A percentile compares a stretch with the other conserved stretches of the same genome.
These are phyloP conservation scores for Blastomyces percursus DNA, from an alignment of 2,329 filamentous ascomycete species.

Conservation along the genomic window DNA sequence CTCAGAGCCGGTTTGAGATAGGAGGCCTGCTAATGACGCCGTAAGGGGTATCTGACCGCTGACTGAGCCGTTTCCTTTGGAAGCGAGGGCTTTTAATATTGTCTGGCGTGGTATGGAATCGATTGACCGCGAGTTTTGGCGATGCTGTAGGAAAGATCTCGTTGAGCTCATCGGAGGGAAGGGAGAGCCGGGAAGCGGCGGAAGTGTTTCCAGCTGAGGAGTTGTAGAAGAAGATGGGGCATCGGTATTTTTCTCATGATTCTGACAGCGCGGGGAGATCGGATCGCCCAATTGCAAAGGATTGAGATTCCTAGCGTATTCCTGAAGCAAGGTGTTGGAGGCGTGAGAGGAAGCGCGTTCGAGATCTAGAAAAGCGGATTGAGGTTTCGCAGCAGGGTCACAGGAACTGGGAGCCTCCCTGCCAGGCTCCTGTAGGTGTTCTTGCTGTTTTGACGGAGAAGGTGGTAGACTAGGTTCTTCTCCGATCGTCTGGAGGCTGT, in stretches of 20 bases:
- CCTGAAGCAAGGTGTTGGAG: constrained; percentile 27
- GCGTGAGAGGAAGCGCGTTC: constrained; percentile 16
- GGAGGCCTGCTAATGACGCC: constrained; percentile 37
- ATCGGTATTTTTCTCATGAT: constrained; percentile 15
- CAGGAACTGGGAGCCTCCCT: constrained; percentile 15
- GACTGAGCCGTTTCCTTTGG: constrained; percentile 29
- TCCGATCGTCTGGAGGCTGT: constrained; percentile 8
- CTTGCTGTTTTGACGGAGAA: neutral
- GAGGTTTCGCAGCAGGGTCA: constrained; percentile 10
- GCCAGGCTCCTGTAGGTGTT: constrained; percentile 1
- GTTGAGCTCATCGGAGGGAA: constrained; percentile 27
- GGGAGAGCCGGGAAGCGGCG: neutral
- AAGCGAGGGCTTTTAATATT: constrained; percentile 70
- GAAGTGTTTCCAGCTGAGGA: constrained; percentile 9
- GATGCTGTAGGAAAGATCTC: constrained; percentile 31
- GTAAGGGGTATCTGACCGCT: constrained; percentile 54
- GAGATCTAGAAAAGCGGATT: constrained; percentile 18
- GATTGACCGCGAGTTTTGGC: constrained; percentile 46
- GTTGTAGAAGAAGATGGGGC: constrained; percentile 16
- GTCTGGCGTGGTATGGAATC: constrained; percentile 67
- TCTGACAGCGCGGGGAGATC: constrained; percentile 19
- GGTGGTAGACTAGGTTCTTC: constrained; percentile 12
- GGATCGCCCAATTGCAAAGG: constrained; percentile 30
- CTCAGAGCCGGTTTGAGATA: constrained; percentile 5
- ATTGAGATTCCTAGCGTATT: constrained; percentile 35